Conservation (phyloP, 495 filamentous ascomycete species). For the Penicillium arizonense region DNA sequence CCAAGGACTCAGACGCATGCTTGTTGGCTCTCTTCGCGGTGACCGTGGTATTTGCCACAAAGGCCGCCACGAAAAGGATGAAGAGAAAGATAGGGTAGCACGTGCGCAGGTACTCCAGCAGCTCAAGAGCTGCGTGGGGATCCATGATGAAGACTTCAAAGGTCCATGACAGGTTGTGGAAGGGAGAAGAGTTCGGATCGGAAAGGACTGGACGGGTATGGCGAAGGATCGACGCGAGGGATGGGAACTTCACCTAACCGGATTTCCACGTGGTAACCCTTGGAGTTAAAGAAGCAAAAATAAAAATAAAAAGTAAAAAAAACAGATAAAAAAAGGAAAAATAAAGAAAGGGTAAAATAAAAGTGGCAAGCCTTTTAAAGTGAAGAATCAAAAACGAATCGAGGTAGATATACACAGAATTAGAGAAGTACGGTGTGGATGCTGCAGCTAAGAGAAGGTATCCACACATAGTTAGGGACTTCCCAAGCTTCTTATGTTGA, state of each 20-base stretch:
- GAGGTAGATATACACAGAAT: slow-evolving; percentile 3
- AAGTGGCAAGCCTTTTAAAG: not conserved
- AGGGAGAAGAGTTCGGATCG: slow-evolving; percentile 16
- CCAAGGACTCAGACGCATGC: slow-evolving; percentile 39
- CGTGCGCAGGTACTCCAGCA: slow-evolving; percentile 55
- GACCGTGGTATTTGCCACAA: slow-evolving; percentile 60
- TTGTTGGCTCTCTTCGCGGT: slow-evolving; percentile 45
- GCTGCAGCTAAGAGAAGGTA: slow-evolving; percentile 6
- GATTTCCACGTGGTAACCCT: slow-evolving; percentile 18
- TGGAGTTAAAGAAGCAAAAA: not conserved
- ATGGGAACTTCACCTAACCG: slow-evolving; percentile 14
- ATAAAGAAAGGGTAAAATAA: not conserved
- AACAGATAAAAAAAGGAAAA: not conserved
- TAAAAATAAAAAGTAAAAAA: slow-evolving; percentile 1
- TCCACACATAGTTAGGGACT: not conserved
- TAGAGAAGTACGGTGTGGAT: slow-evolving; percentile 9
- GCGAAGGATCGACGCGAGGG: slow-evolving; percentile 27
- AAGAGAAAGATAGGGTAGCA: slow-evolving; percentile 66
- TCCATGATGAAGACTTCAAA: slow-evolving; percentile 32
- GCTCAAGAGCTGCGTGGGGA: slow-evolving; percentile 38
- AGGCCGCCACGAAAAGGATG: slow-evolving; percentile 63
- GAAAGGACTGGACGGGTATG: slow-evolving; percentile 24
- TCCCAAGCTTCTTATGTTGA: not conserved
- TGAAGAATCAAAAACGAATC: slow-evolving; percentile 6
- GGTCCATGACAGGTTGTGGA: slow-evolving; percentile 41